Evolutionary conservation across 2,329 filamentous ascomycete species (phyloP).

Genomic region (Talaromyces sp.): DNA sequence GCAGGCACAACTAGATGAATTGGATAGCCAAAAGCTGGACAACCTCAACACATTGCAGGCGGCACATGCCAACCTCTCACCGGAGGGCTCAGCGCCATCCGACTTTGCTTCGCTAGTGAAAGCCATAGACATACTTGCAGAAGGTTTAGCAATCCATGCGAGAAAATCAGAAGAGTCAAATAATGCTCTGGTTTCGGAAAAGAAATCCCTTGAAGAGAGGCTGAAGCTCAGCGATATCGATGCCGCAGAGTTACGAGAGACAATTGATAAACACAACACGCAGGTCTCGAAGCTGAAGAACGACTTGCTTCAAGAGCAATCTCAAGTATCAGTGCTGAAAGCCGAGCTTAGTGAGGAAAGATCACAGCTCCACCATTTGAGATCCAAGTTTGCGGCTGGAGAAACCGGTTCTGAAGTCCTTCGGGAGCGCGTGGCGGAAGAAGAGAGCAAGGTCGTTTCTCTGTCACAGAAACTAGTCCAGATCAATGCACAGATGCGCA

Average conservation of each 20-base stretch:
- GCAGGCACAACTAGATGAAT: conserved; percentile 45
- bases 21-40: conserved; percentile 48
- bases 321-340: conserved; percentile 41
- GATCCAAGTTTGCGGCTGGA: conserved; percentile 69
- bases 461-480: conserved; percentile 67
- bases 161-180: conserved; percentile 56
- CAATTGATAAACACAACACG: conserved; percentile 48
- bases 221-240: conserved; percentile 54
- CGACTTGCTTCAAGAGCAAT: conserved; percentile 43
- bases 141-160: conserved; percentile 55
- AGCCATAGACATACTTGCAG: conserved; percentile 52
- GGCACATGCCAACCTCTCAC: conserved; percentile 54
- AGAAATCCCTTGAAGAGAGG: conserved; percentile 53
- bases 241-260: conserved; percentile 49
- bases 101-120: conserved; percentile 57
- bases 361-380: conserved; percentile 61
- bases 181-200: conserved; percentile 56
- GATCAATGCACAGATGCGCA: conserved; percentile 68
- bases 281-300: conserved; percentile 50
- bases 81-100: conserved; percentile 47
- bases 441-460: conserved; percentile 63
- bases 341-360: conserved; percentile 60
- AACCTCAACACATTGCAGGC: conserved; percentile 53
- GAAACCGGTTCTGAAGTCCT: conserved; percentile 77
- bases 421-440: conserved; percentile 66